phyloP scores from a whole-genome alignment of 495 filamentous ascomycete genomes.

The Cercophora sp. region DNA sequence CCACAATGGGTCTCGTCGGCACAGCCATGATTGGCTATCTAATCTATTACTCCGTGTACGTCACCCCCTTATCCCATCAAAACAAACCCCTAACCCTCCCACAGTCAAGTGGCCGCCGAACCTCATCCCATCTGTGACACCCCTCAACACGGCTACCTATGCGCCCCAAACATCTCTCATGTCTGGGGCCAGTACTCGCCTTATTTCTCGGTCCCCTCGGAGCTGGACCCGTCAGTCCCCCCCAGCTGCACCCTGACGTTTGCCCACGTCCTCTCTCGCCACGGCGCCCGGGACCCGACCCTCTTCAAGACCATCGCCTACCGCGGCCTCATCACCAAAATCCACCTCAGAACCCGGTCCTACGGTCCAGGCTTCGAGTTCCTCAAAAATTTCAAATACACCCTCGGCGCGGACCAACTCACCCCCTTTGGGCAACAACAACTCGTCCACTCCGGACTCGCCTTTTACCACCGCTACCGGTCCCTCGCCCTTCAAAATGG shows the following conservation, averaged over 20 bases:
- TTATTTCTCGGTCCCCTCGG: conserved; percentile 67
- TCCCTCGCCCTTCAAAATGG: conserved; percentile 40
- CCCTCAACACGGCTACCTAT: conserved; percentile 58
- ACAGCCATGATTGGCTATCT: background rate
- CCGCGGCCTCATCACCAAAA: conserved; percentile 49
- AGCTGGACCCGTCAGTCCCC: conserved; percentile 55
- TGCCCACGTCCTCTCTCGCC: conserved; percentile 72
- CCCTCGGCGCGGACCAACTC: conserved; percentile 69
- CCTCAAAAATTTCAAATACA: conserved; percentile 65
- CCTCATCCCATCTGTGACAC: conserved; percentile 49
- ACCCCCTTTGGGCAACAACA: conserved; percentile 68
- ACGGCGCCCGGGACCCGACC: conserved; percentile 82
- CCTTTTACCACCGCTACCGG: conserved; percentile 69
- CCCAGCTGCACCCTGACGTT: conserved; percentile 66
- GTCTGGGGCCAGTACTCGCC: conserved; percentile 86
- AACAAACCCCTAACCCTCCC: background rate
- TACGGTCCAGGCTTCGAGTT: conserved; percentile 61
- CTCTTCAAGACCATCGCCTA: conserved; percentile 56
- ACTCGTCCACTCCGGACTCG: conserved; percentile 68
- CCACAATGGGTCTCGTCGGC: background rate
- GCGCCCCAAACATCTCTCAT: conserved; percentile 51
- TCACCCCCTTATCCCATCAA: background rate
- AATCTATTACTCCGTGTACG: background rate
- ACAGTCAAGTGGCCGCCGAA: background rate
- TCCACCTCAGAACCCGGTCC: conserved; percentile 53